Evolutionary conservation across 768 basidiomycete genomes (phyloP).

Genomic region (Tephrocybe rancida): DNA sequence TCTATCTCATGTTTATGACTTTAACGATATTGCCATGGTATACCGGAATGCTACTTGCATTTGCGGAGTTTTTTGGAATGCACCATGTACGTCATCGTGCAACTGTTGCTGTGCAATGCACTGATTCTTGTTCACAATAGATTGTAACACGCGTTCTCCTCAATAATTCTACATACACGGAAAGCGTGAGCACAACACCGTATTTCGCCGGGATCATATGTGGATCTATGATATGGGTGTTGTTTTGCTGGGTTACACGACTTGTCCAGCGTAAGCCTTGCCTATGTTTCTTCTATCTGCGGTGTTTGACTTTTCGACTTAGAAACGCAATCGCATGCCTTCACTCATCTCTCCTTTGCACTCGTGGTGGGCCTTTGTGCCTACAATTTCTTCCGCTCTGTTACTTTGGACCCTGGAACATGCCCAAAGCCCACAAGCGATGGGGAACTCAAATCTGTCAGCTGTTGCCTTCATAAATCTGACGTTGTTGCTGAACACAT

Average conservation of each 20-base stretch:
- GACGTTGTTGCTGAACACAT: not conserved
- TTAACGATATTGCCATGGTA: slow-evolving; percentile 88
- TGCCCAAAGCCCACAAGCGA: slow-evolving; percentile 83
- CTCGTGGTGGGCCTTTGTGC: slow-evolving; percentile 69
- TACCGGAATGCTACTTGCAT: slow-evolving; percentile 78
- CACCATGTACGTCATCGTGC: slow-evolving; percentile 74
- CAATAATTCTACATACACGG: slow-evolving; percentile 80
- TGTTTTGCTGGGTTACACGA: slow-evolving; percentile 78
- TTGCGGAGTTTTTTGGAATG: slow-evolving; percentile 90
- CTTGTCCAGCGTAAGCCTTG: slow-evolving; percentile 64
- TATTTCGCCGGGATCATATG: slow-evolving; percentile 93
- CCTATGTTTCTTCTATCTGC: slow-evolving; percentile 32
- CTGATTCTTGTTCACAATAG: slow-evolving; percentile 32
- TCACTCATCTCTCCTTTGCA: slow-evolving; percentile 78
- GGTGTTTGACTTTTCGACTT: not conserved
- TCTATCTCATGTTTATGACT: slow-evolving; percentile 85
- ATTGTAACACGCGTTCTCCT: slow-evolving; percentile 85
- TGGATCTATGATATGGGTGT: slow-evolving; percentile 85
- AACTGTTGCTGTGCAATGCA: slow-evolving; percentile 12
- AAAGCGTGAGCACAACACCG: slow-evolving; percentile 82
- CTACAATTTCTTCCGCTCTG: slow-evolving; percentile 91
- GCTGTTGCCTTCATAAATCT: slow-evolving; percentile 25
- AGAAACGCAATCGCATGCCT: slow-evolving; percentile 80
- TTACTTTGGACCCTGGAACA: slow-evolving; percentile 87
- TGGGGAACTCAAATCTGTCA: slow-evolving; percentile 83